phyloP scores from a whole-genome alignment of 352 stramenopile genomes.

The Blastocystis sp. region DNA sequence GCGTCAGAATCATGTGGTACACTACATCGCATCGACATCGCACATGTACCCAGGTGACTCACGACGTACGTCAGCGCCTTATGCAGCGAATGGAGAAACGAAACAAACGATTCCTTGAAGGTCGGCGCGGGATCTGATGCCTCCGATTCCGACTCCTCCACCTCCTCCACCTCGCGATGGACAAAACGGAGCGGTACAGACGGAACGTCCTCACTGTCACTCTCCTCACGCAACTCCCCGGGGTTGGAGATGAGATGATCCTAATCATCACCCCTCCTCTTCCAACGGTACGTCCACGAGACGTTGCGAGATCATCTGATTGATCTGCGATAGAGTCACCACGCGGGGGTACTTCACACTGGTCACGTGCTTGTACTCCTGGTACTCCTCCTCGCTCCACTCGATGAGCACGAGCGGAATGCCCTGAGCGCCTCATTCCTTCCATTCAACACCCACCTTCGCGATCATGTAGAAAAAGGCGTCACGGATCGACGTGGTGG shows the following conservation, averaged over 20 bases:
- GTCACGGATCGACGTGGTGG: slow-evolving; percentile 1
- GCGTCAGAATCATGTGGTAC: background rate
- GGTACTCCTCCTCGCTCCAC: background rate
- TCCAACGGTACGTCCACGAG: background rate
- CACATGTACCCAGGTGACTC: background rate
- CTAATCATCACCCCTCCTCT: background rate
- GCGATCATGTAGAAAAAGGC: slow-evolving; percentile 34
- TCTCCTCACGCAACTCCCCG: background rate
- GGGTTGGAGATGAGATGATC: background rate
- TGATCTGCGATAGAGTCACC: slow-evolving; percentile 32
- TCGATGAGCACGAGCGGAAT: slow-evolving; percentile 42
- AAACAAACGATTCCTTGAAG: background rate
- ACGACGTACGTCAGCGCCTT: background rate
- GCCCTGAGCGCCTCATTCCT: background rate
- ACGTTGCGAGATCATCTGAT: slow-evolving; percentile 31
- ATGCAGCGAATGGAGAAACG: background rate
- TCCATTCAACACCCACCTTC: background rate
- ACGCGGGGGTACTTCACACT: slow-evolving; percentile 14
- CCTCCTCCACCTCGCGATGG: background rate
- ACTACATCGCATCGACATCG: background rate
- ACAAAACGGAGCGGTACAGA: too few relatives aligned
- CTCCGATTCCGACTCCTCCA: background rate
- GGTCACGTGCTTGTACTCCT: background rate
- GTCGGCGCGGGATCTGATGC: background rate
- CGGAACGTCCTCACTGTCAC: background rate